Percentiles rank a stretch among this genome's conserved stretches.
These are phyloP conservation scores for Senna tora DNA, from an alignment of 306 rosid species.

Conservation along the genomic window DNA sequence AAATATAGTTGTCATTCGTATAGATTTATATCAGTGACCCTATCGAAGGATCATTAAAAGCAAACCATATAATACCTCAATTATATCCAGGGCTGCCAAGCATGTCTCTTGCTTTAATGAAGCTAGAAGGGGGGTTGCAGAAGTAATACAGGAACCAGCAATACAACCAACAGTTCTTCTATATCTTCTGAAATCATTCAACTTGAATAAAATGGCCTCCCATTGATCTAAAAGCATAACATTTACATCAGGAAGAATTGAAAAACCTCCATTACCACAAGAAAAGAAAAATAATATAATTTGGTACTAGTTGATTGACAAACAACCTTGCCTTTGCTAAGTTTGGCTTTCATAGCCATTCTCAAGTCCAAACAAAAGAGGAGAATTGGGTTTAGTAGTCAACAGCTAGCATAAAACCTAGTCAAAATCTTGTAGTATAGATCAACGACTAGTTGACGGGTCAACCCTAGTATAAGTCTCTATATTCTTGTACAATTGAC, in stretches of 20 bases:
- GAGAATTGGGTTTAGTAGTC: too few species aligned
- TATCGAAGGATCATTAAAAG: constrained; percentile 22
- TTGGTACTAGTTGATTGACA: not conserved
- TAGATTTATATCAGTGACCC: constrained; percentile 24
- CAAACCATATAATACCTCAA: constrained; percentile 65
- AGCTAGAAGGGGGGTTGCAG: constrained; percentile 81
- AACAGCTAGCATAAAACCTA: too few species aligned
- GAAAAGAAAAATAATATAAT: constrained; percentile 12
- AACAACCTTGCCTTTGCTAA: too few species aligned
- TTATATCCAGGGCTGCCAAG: constrained; percentile 76
- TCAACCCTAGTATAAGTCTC: constrained; percentile 23
- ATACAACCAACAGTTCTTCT: constrained; percentile 83
- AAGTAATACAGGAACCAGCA: constrained; percentile 76
- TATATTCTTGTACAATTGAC: not conserved
- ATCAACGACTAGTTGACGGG: too few species aligned
- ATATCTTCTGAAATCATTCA: constrained; percentile 84
- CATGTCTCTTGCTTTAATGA: constrained; percentile 69
- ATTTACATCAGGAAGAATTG: constrained; percentile 31
- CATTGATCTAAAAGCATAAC: constrained; percentile 64
- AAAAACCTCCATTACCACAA: constrained; percentile 26
- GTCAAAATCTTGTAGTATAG: too few species aligned
- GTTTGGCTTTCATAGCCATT: too few species aligned
- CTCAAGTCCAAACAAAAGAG: too few species aligned
- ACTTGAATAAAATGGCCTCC: constrained; percentile 70
- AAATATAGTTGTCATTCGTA: not conserved